Evolutionary conservation across 2,329 filamentous ascomycete genomes (phyloP).

Genomic region (Fusarium nanum): DNA sequence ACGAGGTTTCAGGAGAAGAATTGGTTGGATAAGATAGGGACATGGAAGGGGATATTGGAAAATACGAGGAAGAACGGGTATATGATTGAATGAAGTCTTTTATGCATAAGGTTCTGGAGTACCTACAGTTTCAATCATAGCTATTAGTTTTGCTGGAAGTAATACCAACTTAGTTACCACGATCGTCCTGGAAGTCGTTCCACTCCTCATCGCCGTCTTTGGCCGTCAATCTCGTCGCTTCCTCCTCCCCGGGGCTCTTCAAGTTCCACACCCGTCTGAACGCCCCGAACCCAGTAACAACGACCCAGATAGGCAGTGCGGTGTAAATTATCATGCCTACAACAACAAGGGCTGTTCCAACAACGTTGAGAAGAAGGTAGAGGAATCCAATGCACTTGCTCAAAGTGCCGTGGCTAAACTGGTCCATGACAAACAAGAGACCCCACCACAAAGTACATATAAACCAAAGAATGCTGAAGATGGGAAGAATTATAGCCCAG

Average conservation of each 20-base stretch:
- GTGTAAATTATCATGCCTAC: slow-evolving; percentile 4
- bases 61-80: slow-evolving; percentile 5
- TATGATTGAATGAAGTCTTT: slow-evolving; percentile 16
- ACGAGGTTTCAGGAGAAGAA: background rate
- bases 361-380: background rate
- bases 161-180: slow-evolving; percentile 5
- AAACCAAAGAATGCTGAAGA: slow-evolving; percentile 31
- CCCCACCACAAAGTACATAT: slow-evolving; percentile 11
- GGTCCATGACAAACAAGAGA: slow-evolving; percentile 10
- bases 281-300: slow-evolving; percentile 27
- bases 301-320: slow-evolving; percentile 27
- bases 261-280: slow-evolving; percentile 25
- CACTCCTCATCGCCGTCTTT: slow-evolving; percentile 18
- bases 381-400: slow-evolving; percentile 6
- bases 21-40: slow-evolving; percentile 2
- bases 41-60: background rate
- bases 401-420: slow-evolving; percentile 9
- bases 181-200: slow-evolving; percentile 25
- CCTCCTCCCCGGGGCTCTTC: slow-evolving; percentile 22
- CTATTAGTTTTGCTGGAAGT: background rate
- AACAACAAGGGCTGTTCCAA: slow-evolving; percentile 10
- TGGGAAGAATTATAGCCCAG: slow-evolving; percentile 34
- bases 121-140: slow-evolving; percentile 18
- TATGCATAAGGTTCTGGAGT: slow-evolving; percentile 15
- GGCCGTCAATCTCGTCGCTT: slow-evolving; percentile 12